These are phyloP conservation scores for Ogataea parapolymorpha DNA, from an alignment of 805 yeast genomes.

Conservation along the genomic window DNA sequence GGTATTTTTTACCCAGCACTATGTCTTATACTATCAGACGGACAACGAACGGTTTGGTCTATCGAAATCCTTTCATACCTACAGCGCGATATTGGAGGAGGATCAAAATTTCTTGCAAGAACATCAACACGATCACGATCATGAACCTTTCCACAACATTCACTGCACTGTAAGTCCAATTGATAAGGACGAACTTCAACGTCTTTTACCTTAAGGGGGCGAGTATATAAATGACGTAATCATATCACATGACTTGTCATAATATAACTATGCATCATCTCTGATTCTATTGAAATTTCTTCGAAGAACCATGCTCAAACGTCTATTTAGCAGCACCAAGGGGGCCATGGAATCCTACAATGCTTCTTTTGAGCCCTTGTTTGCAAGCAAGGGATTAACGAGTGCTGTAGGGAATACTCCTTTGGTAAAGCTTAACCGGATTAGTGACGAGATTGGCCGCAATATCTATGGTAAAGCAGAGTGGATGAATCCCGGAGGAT, in stretches of 20 bases:
- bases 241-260: slow-evolving; percentile 19
- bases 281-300: neutral
- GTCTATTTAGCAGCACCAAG: slow-evolving; percentile 18
- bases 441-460: slow-evolving; percentile 60
- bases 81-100: slow-evolving; percentile 26
- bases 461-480: slow-evolving; percentile 89
- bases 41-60: slow-evolving; percentile 26
- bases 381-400: slow-evolving; percentile 63
- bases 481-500: slow-evolving; percentile 91
- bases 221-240: neutral
- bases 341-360: slow-evolving; percentile 21
- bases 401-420: slow-evolving; percentile 96
- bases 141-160: slow-evolving; percentile 21
- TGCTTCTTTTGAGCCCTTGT: slow-evolving; percentile 59
- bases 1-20: slow-evolving; percentile 33
- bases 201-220: slow-evolving; percentile 17
- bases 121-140: slow-evolving; percentile 35
- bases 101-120: slow-evolving; percentile 32
- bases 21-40: slow-evolving; percentile 26
- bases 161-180: slow-evolving; percentile 16
- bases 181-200: slow-evolving; percentile 27
- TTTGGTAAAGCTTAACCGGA: slow-evolving; percentile 54
- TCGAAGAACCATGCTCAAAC: slow-evolving; percentile 6
- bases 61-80: slow-evolving; percentile 13
- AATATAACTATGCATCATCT: neutral